These are phyloP conservation scores for Mucor mucedo DNA, from an alignment of 371 early-diverging fungal species.

Conservation along the genomic window DNA sequence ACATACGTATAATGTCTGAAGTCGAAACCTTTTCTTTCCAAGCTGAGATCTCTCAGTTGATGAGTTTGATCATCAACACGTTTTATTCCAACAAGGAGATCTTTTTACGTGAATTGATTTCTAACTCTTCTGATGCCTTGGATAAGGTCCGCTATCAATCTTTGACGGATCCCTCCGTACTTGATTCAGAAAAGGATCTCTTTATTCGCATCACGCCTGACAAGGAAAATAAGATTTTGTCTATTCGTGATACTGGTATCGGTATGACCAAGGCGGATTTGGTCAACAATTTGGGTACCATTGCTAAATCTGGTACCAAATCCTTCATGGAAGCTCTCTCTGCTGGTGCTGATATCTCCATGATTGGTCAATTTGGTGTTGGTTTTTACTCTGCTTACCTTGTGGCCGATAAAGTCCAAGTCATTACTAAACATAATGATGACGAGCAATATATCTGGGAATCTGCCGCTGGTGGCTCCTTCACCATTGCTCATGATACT, in stretches of 20 bases:
- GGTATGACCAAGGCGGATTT: constrained; percentile 91
- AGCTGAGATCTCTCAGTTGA: constrained; percentile 93
- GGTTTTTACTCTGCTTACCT: constrained; percentile 89
- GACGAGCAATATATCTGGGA: constrained; percentile 82
- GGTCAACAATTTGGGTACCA: constrained; percentile 83
- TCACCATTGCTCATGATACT: constrained; percentile 77
- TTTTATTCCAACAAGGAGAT: constrained; percentile 72
- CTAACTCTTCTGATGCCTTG: constrained; percentile 89
- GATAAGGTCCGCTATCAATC: constrained; percentile 81
- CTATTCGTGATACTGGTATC: constrained; percentile 85
- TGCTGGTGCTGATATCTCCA: constrained; percentile 58
- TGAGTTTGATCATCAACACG: constrained; percentile 85
- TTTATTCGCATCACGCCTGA: constrained; percentile 70
- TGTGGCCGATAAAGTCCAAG: constrained; percentile 84
- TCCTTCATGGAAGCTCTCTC: constrained; percentile 58
- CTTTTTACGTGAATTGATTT: constrained; percentile 87
- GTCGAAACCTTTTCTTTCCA: constrained; percentile 87
- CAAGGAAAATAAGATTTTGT: constrained; percentile 62
- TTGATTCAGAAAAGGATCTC: constrained; percentile 61
- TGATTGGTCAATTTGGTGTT: constrained; percentile 96
- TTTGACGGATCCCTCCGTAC: constrained; percentile 59
- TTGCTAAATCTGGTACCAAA: constrained; percentile 81
- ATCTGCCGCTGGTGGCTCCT: constrained; percentile 64
- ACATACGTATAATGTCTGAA: constrained; percentile 24
- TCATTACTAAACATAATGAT: constrained; percentile 81